phyloP scores from a whole-genome alignment of 2,329 filamentous ascomycete genomes.

The Fusarium subtropicale region DNA sequence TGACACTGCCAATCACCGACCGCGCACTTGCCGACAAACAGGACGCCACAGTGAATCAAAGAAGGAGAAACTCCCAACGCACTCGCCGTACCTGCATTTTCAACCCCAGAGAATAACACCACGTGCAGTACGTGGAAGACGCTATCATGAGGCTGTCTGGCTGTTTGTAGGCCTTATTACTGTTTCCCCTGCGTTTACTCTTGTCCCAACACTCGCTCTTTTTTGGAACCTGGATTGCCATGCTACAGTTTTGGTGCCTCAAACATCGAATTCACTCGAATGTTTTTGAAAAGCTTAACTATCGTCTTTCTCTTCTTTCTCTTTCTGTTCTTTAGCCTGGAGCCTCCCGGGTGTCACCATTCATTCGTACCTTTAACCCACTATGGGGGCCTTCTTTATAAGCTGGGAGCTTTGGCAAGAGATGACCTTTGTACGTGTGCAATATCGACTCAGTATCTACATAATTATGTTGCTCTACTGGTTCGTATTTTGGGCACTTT shows the following conservation, averaged over 20 bases:
- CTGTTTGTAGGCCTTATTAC: neutral
- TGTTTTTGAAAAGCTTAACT: constrained; percentile 24
- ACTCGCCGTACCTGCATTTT: constrained; percentile 9
- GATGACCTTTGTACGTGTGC: constrained; percentile 81
- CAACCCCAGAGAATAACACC: neutral
- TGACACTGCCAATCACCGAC: constrained; percentile 12
- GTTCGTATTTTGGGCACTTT: accelerated
- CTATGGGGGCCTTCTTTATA: constrained; percentile 67
- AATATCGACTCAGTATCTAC: neutral
- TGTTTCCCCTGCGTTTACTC: constrained; percentile 1
- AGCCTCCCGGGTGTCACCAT: constrained; percentile 4
- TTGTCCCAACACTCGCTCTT: constrained; percentile 18
- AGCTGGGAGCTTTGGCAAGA: constrained; percentile 88
- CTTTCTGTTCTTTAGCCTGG: neutral
- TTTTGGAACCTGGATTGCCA: constrained; percentile 39
- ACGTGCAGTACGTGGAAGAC: constrained; percentile 6
- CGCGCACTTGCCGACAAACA: constrained; percentile 21
- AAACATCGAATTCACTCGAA: constrained; percentile 12
- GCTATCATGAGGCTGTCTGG: neutral
- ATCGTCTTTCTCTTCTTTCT: constrained; percentile 6
- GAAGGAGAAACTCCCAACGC: neutral
- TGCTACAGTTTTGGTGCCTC: constrained; percentile 36
- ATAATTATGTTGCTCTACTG: neutral
- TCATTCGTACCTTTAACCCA: constrained; percentile 11
- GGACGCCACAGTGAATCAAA: constrained; percentile 4